A percentile compares a stretch with the other conserved stretches of the same genome.
Conservation (phyloP, 1,284 basidiomycete genomes). For the Quambalaria eucalypti region DNA sequence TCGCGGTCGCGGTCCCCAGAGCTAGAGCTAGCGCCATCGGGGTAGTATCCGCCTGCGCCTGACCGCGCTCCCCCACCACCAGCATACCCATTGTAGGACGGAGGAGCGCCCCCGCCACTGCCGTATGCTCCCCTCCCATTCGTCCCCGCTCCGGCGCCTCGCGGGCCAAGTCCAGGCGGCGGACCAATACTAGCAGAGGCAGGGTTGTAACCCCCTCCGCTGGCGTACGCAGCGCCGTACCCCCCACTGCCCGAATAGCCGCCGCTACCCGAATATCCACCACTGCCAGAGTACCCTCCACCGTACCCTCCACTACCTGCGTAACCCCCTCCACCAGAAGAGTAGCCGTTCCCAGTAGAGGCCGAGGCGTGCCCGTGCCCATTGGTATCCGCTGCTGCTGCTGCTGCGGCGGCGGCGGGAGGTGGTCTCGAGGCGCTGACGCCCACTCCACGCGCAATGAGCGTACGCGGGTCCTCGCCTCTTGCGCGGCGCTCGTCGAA, state of each 20-base stretch:
- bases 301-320: not conserved
- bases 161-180: too few relatives aligned
- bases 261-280: constrained; percentile 14
- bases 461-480: constrained; percentile 8
- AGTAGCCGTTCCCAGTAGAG: not conserved
- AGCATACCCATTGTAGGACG: too few relatives aligned
- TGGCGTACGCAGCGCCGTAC: not conserved
- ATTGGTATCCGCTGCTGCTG: not conserved
- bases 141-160: too few relatives aligned
- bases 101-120: too few relatives aligned
- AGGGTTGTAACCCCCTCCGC: constrained; percentile 18
- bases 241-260: not conserved
- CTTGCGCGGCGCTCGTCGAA: constrained; percentile 47
- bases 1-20: constrained; percentile 22
- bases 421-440: not conserved
- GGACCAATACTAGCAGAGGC: constrained; percentile 7
- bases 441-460: constrained; percentile 5
- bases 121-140: too few relatives aligned
- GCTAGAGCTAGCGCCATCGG: too few relatives aligned
- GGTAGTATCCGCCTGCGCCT: too few relatives aligned
- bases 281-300: constrained; percentile 6
- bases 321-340: not conserved
- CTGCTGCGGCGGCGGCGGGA: too few relatives aligned
- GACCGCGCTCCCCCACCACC: too few relatives aligned
- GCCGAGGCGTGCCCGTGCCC: not conserved